Evolutionary conservation across 768 basidiomycete species (phyloP).

Genomic region (Suillus americanus): DNA sequence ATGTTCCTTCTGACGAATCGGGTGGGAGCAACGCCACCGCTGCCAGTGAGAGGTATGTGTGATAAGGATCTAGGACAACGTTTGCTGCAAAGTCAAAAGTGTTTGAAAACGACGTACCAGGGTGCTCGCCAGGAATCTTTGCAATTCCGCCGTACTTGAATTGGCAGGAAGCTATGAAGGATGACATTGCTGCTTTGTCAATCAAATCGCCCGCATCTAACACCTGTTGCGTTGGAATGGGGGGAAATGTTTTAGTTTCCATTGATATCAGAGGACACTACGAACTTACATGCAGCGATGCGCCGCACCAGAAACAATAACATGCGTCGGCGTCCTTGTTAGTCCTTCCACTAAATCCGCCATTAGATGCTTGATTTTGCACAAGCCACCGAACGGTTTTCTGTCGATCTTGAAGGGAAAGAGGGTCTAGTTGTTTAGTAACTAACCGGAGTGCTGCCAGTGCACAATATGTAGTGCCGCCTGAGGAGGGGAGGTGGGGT

Average conservation of each 20-base stretch:
- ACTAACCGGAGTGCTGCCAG: constrained; percentile 70
- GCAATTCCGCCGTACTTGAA: constrained; percentile 88
- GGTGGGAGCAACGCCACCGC: constrained; percentile 69
- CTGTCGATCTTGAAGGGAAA: constrained; percentile 40
- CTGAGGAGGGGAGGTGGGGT: constrained; percentile 36
- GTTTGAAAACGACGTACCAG: constrained; percentile 50
- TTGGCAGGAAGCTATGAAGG: constrained; percentile 76
- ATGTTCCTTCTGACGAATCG: constrained; percentile 26
- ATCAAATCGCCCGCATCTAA: constrained; percentile 61
- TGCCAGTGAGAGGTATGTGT: constrained; percentile 90
- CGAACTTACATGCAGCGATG: constrained; percentile 64
- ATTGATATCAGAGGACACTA: neutral
- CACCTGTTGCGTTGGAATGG: constrained; percentile 47
- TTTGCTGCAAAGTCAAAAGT: constrained; percentile 9
- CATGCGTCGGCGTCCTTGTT: constrained; percentile 90
- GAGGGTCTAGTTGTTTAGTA: constrained; percentile 28
- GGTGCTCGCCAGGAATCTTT: constrained; percentile 76
- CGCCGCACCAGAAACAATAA: constrained; percentile 96
- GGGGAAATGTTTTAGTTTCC: neutral
- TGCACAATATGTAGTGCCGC: constrained; percentile 93
- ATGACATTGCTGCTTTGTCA: constrained; percentile 51
- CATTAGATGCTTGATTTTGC: constrained; percentile 60
- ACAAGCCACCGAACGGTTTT: constrained; percentile 76
- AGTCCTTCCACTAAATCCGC: constrained; percentile 88
- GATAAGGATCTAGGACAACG: constrained; percentile 75